Base-by-base conservation (phyloP, 176 grass and related monocot species). In the Triticum turgidum region DNA sequence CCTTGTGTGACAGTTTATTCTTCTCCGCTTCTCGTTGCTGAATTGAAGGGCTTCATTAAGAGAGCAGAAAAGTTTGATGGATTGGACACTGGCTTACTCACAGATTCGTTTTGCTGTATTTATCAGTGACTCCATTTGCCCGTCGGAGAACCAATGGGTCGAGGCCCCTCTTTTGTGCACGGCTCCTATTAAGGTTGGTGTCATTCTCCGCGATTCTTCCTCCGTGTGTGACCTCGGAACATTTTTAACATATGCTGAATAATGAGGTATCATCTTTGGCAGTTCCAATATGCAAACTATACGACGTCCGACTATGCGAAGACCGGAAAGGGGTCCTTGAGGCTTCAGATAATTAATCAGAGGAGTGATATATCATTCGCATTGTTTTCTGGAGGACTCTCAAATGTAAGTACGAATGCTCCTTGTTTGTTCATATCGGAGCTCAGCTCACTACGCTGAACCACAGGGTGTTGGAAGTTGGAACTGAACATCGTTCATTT, bases 321-420 rank as follows among this genome's bases (percentile, higher is more conserved):
- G 45, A 95, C 76, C 5, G 93, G 93, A 80, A 95, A 88, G 61
- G 96, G 96, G 6, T 84, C 59, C n/a, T 84, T 96, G 90, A 98
- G 59, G 87, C 82, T 98, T 87, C 93, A 94, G 76, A 56, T 98
- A 56, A 98, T 98, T 69, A 98, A 98, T 75, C 96, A 98, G 65
- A 92, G 96, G 83, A 85, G 81, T 51, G 96, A 92, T 56, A 94
- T 96, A 61, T 98, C 96, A 39, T 98, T 96, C 88, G 96, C 88
- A 56, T 78, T 98, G 49, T 98, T 98, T 91, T 92, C 87, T 56
- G 90, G 96, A 68, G 93, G 96, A 35, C 84, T 98, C 39, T 89
- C 79, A 11, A 92, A 87, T 75, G 93, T 98, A 92, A 73, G 86
- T 85, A 21, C 3, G n/a, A 49, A 84, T 32, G 6, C 69, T 61